Evolutionary conservation across 306 rosid species (phyloP), one percentile per base, ranked within the genome.

Genomic region (Malus sieversii): DNA sequence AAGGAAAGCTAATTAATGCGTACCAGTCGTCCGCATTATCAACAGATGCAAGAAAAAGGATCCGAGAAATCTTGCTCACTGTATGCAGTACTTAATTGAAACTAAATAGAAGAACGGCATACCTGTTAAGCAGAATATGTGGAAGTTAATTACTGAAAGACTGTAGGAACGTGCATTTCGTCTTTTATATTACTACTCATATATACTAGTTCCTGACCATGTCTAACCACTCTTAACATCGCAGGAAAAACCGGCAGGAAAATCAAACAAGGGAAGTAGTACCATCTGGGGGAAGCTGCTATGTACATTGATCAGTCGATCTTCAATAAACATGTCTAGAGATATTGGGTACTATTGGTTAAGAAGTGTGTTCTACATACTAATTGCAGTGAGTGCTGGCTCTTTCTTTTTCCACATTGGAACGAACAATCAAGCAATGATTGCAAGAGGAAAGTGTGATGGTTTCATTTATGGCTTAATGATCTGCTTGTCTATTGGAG

Each of bases 401-500:
- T 67, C 44, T 20, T 67, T 79, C 33, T 79, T 30, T 27, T 68
- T 14, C 63, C 40, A 60, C 20, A 74, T 74, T 48, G 78, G 44
- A 0, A 79, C 75, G 6, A n/a, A 60, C 20, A 29, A 3, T 44
- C 13, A 66, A 42, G 79, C 74, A 61, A 60, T 74, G 40, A 19
- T 46, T 15, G 53, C 45, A 6, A 74, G 66, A 74, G 83, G 66
- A 61, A 79, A 74, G 48, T 79, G 83, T 45, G 58, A 79, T 9
- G 79, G 65, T 11, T 79, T 79, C 73, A 53, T 79, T 19, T 79
- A 66, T 27, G 83, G 83, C 65, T 72, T 74, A 66, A 79, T 79
- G 83, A 58, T 79, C 12, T 74, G 83, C 75, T 32, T 67, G 72
- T 79, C 83, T 15, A 22, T 58, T 48, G 83, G 83, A 44, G 79